Evolutionary conservation across 495 filamentous ascomycete genomes (phyloP), one percentile per base, ranked within the genome.

Genomic region (Pyrenopolyporus hunteri): DNA sequence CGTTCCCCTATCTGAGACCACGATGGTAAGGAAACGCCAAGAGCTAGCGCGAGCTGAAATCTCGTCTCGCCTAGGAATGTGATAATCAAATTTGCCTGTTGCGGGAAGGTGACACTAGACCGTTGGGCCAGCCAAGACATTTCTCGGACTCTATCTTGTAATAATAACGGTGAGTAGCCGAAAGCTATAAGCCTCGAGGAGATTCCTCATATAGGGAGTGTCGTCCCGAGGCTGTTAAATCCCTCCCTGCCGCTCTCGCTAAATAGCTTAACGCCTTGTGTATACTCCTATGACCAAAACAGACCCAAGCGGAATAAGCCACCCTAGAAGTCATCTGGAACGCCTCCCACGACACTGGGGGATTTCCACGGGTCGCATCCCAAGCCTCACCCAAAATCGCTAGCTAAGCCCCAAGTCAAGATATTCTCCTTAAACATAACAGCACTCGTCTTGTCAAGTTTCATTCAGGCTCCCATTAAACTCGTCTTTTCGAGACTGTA

Each of bases 1-100:
- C 9, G 5, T 43, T 35, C 35, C 17, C 36, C 25, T 14, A 33
- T 48, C 48, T 58, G 44, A 23, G 44, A 40, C 44, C 39, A 42
- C 42, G 61, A 43, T 53, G 25, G 42, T 42, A 29, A 43, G 31
- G 50, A 64, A 64, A 64, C 61, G 61, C 55, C 61, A 64, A 64
- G 54, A 43, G 11, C 23, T 14, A 28, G 22, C 23, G 26, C 54
- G 16, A 31, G 25, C 20, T 46, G 36, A 40, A 52, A 42, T 32
- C 35, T 20, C 16, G 26, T 43, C 32, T 14, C 20, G 44, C 36
- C 16, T n/a, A 48, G 13, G 19, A 36, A 59, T 59, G 28, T n/a
- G 40, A 29, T 37, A 44, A 40, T 29, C 37, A 42, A 39, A 29
- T 25, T 36, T 36, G 22, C 40, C 42, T 54, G 46, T 57, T 26